These are phyloP conservation scores for Rosa multiflora DNA, from an alignment of 306 rosid genomes.

Conservation along the genomic window DNA sequence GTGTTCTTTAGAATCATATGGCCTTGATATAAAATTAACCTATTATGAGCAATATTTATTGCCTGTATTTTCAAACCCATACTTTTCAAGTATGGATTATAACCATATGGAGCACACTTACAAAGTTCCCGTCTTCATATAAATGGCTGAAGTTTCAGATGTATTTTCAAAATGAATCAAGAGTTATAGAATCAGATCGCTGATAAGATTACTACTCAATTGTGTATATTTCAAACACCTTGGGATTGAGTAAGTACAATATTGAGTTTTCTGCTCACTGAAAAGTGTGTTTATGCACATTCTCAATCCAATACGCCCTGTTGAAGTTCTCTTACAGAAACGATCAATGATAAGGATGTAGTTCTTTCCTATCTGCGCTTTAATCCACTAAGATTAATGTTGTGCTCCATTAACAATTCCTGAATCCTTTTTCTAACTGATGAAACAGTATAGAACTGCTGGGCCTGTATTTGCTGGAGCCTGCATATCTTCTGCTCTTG, in stretches of 20 bases:
- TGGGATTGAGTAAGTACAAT: background rate
- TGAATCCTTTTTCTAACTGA: background rate
- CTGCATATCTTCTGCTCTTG: constrained; percentile 64
- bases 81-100: background rate
- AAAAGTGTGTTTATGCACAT: background rate
- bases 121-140: background rate
- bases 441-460: constrained; percentile 55
- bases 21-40: background rate
- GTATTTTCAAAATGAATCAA: background rate
- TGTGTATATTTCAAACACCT: background rate
- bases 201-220: background rate
- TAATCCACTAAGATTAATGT: background rate
- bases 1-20: background rate
- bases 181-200: background rate
- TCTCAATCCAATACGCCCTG: background rate
- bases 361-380: background rate
- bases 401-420: background rate
- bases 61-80: background rate
- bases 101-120: background rate
- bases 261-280: background rate
- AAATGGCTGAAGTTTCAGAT: background rate
- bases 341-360: background rate
- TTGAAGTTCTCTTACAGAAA: background rate
- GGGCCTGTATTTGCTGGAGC: constrained; percentile 94
- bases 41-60: background rate